Conservation (phyloP, 2,329 filamentous ascomycete genomes). For the Orbilia oligospora region DNA sequence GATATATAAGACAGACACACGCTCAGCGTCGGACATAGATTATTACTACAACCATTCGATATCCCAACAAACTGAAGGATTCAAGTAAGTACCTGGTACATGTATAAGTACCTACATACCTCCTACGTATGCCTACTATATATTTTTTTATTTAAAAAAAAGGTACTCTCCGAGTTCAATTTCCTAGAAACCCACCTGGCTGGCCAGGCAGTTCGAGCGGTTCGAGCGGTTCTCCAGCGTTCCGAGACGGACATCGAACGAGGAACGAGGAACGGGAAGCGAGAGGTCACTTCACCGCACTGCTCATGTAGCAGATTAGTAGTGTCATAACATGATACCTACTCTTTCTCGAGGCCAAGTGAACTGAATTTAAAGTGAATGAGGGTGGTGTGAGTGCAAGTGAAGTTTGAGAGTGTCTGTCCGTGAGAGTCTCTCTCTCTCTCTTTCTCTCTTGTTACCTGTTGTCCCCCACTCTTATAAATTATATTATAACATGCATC, state of each 20-base stretch:
- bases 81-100: too few species aligned
- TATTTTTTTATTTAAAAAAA: too few species aligned
- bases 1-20: background rate
- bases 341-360: background rate
- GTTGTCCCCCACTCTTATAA: background rate
- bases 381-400: background rate
- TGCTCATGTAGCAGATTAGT: too few species aligned
- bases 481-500: background rate
- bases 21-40: slow-evolving; percentile 12
- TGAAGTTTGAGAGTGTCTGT: slow-evolving; percentile 1
- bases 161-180: background rate
- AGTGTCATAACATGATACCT: too few species aligned
- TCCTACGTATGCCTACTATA: too few species aligned
- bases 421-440: background rate
- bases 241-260: slow-evolving; percentile 6
- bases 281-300: background rate
- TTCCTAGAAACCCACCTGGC: background rate
- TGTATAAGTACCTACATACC: too few species aligned
- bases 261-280: slow-evolving; percentile 33
- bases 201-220: slow-evolving; percentile 6
- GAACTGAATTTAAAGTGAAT: background rate
- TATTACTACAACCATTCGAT: background rate
- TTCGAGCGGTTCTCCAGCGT: slow-evolving; percentile 8
- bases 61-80: too few species aligned
- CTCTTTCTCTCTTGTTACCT: too few species aligned